phyloP scores from a whole-genome alignment of 306 rosid species.

The Prunus padus region DNA sequence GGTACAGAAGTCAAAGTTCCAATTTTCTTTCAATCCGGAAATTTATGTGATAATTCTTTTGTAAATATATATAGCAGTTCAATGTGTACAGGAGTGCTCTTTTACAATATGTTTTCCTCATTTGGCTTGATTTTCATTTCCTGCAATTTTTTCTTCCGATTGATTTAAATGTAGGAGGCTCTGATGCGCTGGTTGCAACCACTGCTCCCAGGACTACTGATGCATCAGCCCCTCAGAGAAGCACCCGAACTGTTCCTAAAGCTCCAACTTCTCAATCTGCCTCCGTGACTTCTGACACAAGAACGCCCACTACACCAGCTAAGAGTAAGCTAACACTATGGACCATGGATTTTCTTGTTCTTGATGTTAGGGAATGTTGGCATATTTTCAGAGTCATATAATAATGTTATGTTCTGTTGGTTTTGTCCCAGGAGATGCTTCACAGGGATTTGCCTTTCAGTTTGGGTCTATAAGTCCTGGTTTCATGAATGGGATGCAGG shows the following conservation, averaged over 20 bases:
- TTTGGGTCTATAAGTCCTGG: slow-evolving; percentile 86
- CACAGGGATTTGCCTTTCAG: slow-evolving; percentile 67
- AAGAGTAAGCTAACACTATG: slow-evolving; percentile 50
- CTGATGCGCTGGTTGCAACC: slow-evolving; percentile 46
- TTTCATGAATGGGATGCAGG: slow-evolving; percentile 69
- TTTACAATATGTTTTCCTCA: not conserved
- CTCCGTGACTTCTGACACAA: slow-evolving; percentile 45
- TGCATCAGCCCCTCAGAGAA: slow-evolving; percentile 49
- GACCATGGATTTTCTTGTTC: not conserved
- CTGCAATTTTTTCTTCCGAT: not conserved
- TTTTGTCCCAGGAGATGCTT: slow-evolving; percentile 60
- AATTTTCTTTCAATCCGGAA: not conserved
- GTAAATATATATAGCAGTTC: not conserved
- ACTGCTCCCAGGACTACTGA: slow-evolving; percentile 61
- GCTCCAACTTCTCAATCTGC: slow-evolving; percentile 68
- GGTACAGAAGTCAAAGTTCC: slow-evolving; percentile 41
- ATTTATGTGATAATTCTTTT: not conserved
- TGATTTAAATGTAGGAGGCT: slow-evolving; percentile 38
- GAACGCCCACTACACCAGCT: slow-evolving; percentile 43
- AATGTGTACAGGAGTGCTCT: not conserved
- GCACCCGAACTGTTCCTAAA: slow-evolving; percentile 56
- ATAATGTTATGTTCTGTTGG: slow-evolving; percentile 13
- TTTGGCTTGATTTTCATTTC: slow-evolving; percentile 20
- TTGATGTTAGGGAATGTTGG: not conserved
- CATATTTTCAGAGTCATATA: not conserved